A percentile compares a stretch with the other conserved stretches of the same genome.
phyloP scores from a whole-genome alignment of 2,329 filamentous ascomycete genomes.

The Aspergillus intermedius region DNA sequence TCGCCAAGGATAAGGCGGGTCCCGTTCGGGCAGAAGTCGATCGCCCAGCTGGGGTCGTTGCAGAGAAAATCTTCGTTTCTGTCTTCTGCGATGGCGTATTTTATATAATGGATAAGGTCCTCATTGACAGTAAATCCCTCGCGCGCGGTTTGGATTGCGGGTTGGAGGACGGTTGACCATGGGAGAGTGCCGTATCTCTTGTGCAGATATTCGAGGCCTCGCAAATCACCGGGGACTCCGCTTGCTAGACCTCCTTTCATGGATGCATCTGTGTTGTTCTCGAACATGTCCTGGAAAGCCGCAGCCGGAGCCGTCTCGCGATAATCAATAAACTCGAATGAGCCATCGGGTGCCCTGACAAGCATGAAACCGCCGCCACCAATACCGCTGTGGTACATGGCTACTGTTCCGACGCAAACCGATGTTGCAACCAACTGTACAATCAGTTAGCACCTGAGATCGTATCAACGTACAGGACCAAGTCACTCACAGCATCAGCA shows the following conservation, averaged over 20 bases:
- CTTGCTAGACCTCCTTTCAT: constrained; percentile 66
- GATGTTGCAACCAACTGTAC: constrained; percentile 60
- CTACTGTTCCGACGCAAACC: constrained; percentile 68
- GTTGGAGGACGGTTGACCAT: constrained; percentile 66
- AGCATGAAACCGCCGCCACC: constrained; percentile 90
- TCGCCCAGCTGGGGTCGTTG: constrained; percentile 70
- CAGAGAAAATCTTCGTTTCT: constrained; percentile 58
- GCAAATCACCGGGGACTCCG: constrained; percentile 55
- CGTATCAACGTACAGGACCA: constrained; percentile 4
- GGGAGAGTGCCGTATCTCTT: constrained; percentile 52
- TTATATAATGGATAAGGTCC: constrained; percentile 71
- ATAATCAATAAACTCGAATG: constrained; percentile 83
- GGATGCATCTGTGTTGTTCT: constrained; percentile 60
- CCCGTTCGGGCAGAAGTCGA: constrained; percentile 84
- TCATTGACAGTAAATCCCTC: constrained; percentile 66
- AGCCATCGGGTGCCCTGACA: constrained; percentile 64
- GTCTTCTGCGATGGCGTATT: constrained; percentile 40
- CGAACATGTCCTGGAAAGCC: constrained; percentile 78
- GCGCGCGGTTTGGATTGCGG: constrained; percentile 66
- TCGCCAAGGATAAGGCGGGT: constrained; percentile 66
- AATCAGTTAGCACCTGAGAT: neutral
- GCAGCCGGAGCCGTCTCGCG: constrained; percentile 79
- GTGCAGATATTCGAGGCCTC: constrained; percentile 74
- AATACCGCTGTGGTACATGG: constrained; percentile 73
- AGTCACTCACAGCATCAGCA: constrained; percentile 56